Evolutionary conservation across 805 yeast species (phyloP), one percentile per base, ranked within the genome.

Genomic region (Cyberlindnera saturnus): DNA sequence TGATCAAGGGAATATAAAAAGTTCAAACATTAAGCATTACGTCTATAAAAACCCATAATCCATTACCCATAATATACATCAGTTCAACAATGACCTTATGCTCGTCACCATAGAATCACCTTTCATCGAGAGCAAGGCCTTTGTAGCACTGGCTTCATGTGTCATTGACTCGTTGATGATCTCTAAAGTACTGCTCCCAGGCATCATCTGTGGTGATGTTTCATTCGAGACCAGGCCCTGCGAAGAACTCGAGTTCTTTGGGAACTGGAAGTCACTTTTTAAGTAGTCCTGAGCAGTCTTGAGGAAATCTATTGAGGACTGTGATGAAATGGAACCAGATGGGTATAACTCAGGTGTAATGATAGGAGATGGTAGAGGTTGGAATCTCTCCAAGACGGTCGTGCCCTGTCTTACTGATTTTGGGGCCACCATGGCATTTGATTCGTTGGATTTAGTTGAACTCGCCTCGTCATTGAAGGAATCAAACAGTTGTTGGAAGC

Each of bases 401-500:
- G 37, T 14, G 15, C 26, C 33, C 16, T 18, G 40, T 15, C 31
- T 32, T 35, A 38, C 13, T 32, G 31, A 23, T 29, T 15, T 36
- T 36, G 30, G 18, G 38, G 28, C 28, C 28, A 23, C 28, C 28
- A 23, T 23, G 28, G 28, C 10, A 9, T 9, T 23, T 23, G 28
- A 23, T 23, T 23, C 28, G 6, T 23, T 23, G 28, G 28, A 36
- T 32, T 32, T 29, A 15, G 32, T 15, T 13, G 42, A 50, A 44
- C 19, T 41, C 31, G 38, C 34, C 14, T 32, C 13, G 18, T n/a
- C 36, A 13, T 41, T 36, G 36, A 28, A 44, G 6, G 46, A 44
- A 10, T 55, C 59, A 36, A 52, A 44, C 1, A 58, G 39, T 17
- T 52, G 39, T 18, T 45, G 69, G 51, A 81, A 81, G 48, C 70